Base-by-base conservation (phyloP, 805 yeast genomes). In the Cyberlindnera meyerae region DNA sequence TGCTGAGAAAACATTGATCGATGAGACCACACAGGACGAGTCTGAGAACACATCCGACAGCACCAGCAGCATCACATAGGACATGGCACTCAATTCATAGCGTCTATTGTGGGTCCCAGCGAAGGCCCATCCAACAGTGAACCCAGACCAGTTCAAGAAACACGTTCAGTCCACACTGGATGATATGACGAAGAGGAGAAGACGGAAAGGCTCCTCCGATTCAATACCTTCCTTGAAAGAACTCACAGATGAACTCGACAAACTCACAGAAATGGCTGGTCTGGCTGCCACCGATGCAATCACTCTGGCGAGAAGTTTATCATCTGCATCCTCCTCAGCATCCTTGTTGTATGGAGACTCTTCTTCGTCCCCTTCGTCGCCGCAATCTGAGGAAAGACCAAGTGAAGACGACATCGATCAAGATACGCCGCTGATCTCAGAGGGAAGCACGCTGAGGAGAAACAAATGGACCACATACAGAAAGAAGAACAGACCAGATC, bases 81-180 rank as follows among this genome's bases (percentile, higher is more conserved):
- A 37, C 14, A 25, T 36, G 13, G 39, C 25, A 24, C 27, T 45
- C 5, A 45, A 45, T 20, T 36, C 71, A 5, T 57, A 72, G 33
- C 64, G 74, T 39, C 61, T 84, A 22, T 64, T 90, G 36, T 90
- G 98, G 98, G 97, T 93, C 1, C 97, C 97, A 0, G 98, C 97
- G 2, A 78, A 77, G 44, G 70, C 87, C 26, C 98, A 93, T 57
- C 97, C 97, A 1, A 90, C 84, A 51, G 73, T 90, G n/a, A 89
- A 94, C 18, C 97, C 97, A 2, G 94, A 85, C 51, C 86, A 84
- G 50, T 82, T 78, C 62, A 66, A 78, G 45, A 73, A 71, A 46
- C 82, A 82, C 53, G 79, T 83, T 30, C 79, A 79, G 36, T 60
- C 55, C 44, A 64, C 58, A 29, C 51, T 58, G 6, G 48, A 48